Conservation (phyloP, 2,329 filamentous ascomycete genomes). For the Colletotrichum sp. region DNA sequence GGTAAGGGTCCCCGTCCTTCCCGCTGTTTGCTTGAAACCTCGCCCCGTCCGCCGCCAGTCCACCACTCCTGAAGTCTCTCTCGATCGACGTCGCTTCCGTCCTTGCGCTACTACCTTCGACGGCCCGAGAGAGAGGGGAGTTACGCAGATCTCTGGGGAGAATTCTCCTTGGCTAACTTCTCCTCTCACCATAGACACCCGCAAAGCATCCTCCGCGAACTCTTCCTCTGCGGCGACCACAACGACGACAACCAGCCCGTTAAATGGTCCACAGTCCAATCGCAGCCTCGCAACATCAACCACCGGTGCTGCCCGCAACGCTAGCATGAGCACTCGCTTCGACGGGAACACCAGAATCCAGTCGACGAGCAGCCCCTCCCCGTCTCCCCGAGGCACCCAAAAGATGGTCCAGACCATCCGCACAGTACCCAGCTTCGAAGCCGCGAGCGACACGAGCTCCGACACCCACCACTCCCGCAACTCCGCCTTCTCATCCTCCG, state of each 20-base stretch:
- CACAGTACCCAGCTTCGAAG: slow-evolving; percentile 61
- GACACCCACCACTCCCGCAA: slow-evolving; percentile 41
- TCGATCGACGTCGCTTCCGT: not conserved
- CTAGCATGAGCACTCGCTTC: slow-evolving; percentile 39
- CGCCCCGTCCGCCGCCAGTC: not conserved
- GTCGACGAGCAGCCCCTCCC: slow-evolving; percentile 24
- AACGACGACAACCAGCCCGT: slow-evolving; percentile 1
- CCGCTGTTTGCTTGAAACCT: slow-evolving; percentile 4
- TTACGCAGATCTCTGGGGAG: not conserved
- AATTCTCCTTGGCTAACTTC: not conserved
- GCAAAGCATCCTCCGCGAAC: not conserved
- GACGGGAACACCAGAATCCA: slow-evolving; percentile 29
- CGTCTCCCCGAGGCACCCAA: slow-evolving; percentile 28
- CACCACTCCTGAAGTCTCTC: not conserved
- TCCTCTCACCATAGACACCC: not conserved
- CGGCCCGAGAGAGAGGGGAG: not conserved
- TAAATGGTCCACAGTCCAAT: slow-evolving; percentile 28
- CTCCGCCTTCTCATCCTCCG: slow-evolving; percentile 61
- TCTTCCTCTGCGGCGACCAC: not conserved
- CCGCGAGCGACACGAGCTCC: slow-evolving; percentile 48
- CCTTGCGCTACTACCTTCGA: not conserved
- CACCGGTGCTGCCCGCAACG: slow-evolving; percentile 40
- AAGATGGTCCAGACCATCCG: slow-evolving; percentile 57
- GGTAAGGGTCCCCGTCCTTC: slow-evolving; percentile 19
- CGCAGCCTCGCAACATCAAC: slow-evolving; percentile 42